Evolutionary conservation across 192 early-diverging fungal genomes (phyloP), one percentile per base, ranked within the genome.

Genomic region (Dissophora ornata): DNA sequence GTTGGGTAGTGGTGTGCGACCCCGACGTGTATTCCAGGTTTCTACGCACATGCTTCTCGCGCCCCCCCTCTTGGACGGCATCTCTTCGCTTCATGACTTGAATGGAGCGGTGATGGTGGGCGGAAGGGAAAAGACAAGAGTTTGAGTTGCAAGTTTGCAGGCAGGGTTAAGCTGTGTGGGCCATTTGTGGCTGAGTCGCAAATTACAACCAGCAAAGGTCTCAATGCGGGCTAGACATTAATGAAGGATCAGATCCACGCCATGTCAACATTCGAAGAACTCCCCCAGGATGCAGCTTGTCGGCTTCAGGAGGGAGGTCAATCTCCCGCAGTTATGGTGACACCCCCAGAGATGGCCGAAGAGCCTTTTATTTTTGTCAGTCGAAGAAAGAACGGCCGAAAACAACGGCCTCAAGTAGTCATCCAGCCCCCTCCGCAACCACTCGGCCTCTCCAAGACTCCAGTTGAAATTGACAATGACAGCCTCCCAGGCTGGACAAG

Each of bases 351-450:
- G 18, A 3, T 24, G 24, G 56, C 19, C 4, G 57, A 74, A 25
- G 70, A 74, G n/a, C 51, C 56, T 2, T 74, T 74, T 42, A 57
- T 56, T 1, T 65, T 65, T 47, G 70, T 74, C 22, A 57, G 34
- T 8, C 57, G 63, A 21, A 57, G 41, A 29, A 74, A 65, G 18
- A 41, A 34, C 10, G 38, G 49, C 15, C n/a, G 40, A 38, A 55
- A 42, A 48, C 36, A 51, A 18, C 21, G 16, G 10, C 9, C 40
- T 24, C 13, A 48, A n/a, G 21, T n/a, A 45, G 18, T 5, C 4
- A 10, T 25, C 32, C 18, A 32, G 12, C 40, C n/a, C 6, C 7
- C 29, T 28, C 55, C 18, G 0, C 55, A 19, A 15, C 26, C 8
- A 11, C 57, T n/a, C 29, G 40, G 11, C 8, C 33, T 26, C 13